A percentile compares a stretch with the other conserved stretches of the same genome.
Conservation (phyloP, 2,329 filamentous ascomycete species). For the Pyrenochaeta sp. region DNA sequence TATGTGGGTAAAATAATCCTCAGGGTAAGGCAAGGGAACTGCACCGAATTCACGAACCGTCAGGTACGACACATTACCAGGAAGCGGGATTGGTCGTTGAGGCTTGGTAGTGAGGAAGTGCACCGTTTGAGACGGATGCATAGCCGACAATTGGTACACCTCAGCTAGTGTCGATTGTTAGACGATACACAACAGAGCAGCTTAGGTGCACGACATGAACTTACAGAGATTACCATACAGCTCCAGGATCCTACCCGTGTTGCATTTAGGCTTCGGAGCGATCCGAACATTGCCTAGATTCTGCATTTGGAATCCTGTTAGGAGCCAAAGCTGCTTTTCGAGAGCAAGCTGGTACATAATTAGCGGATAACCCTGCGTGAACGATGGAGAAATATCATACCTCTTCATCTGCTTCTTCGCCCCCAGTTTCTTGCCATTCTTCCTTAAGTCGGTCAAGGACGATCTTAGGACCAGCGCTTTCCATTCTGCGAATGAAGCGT, state of each 20-base stretch:
- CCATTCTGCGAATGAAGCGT: conserved; percentile 65
- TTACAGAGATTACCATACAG: conserved; percentile 52
- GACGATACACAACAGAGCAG: conserved; percentile 29
- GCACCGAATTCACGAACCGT: conserved; percentile 46
- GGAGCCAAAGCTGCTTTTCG: conserved; percentile 69
- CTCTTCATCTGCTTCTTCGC: conserved; percentile 57
- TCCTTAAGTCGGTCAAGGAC: conserved; percentile 66
- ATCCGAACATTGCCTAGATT: conserved; percentile 33
- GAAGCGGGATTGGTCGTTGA: conserved; percentile 44
- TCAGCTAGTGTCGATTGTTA: conserved; percentile 48
- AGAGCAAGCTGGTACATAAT: conserved; percentile 49
- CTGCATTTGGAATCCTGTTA: conserved; percentile 62
- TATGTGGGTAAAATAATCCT: conserved; percentile 46
- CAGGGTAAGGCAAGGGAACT: conserved; percentile 61
- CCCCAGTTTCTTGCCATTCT: conserved; percentile 46
- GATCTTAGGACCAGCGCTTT: conserved; percentile 60
- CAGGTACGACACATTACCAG: conserved; percentile 38
- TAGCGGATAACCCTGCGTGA: neutral
- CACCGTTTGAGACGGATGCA: conserved; percentile 48
- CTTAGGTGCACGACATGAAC: conserved; percentile 27
- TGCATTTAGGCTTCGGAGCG: conserved; percentile 33
- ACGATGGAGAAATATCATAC: conserved; percentile 30
- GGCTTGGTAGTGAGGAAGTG: conserved; percentile 48
- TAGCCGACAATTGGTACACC: conserved; percentile 56
- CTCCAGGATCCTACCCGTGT: conserved; percentile 48